These are phyloP conservation scores for Neoboletus brunneissimus DNA, from an alignment of 768 basidiomycete genomes.

Conservation along the genomic window DNA sequence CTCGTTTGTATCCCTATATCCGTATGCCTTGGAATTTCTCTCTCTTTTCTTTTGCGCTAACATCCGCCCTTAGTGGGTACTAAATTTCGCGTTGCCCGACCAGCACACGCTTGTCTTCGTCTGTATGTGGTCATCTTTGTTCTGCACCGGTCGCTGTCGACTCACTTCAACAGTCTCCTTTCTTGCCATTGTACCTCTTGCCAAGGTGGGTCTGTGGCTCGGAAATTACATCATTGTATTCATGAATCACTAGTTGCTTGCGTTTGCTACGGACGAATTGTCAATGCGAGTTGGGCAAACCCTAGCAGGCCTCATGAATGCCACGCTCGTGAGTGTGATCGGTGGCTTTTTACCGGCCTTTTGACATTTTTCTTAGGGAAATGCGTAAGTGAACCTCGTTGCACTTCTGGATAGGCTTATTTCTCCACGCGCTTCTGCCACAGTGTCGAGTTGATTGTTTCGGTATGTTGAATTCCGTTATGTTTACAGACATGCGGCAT, in stretches of 20 bases:
- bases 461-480: slow-evolving; percentile 40
- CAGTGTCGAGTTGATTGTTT: slow-evolving; percentile 64
- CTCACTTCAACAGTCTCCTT: slow-evolving; percentile 56
- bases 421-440: background rate
- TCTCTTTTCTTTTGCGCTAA: background rate
- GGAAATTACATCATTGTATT: background rate
- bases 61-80: slow-evolving; percentile 56
- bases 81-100: slow-evolving; percentile 55
- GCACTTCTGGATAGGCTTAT: background rate
- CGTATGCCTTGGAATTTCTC: slow-evolving; percentile 32
- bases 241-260: slow-evolving; percentile 51
- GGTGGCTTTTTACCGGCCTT: background rate
- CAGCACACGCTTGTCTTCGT: slow-evolving; percentile 67
- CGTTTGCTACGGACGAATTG: slow-evolving; percentile 83
- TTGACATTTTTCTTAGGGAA: slow-evolving; percentile 22
- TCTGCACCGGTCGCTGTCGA: background rate
- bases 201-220: slow-evolving; percentile 48
- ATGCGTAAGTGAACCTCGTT: slow-evolving; percentile 23
- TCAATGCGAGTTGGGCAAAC: slow-evolving; percentile 82
- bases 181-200: slow-evolving; percentile 80
- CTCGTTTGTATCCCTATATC: slow-evolving; percentile 71
- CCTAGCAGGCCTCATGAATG: slow-evolving; percentile 80
- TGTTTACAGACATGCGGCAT: background rate
- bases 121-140: slow-evolving; percentile 46
- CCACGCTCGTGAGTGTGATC: slow-evolving; percentile 59